Evolutionary conservation across 345 rosid genomes (phyloP), one percentile per base, ranked within the genome.

Genomic region (Eucalyptus coolabah): DNA sequence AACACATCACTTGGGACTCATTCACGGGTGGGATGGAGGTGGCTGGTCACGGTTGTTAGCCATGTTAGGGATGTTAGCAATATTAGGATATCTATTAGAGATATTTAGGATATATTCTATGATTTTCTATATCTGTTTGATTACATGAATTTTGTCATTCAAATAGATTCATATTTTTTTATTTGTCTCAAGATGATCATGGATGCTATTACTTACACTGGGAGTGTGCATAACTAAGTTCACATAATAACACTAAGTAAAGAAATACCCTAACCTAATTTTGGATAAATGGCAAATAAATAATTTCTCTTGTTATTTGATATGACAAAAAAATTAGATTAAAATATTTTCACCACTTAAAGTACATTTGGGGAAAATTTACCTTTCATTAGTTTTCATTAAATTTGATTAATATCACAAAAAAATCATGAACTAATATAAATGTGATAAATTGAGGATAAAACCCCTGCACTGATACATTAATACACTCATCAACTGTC

Each of bases 401-500:
- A 53, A 53, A 53, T 19, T 53, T 1, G 5, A 53, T 53, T 19
- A 53, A 53, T 53, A 53, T 53, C 5, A 1, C 1, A 0, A 53
- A 53, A 53, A 19, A 53, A 19, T 53, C 9, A 53, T 1, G 8
- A 53, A 53, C 0, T 53, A 19, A 53, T 53, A 53, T 0, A 53
- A 53, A 18, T 53, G 24, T 53, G 56, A 53, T 2, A 53, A 0
- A 53, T 51, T 0, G 7, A 51, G 1, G 2, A 0, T 51, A 51
- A 51, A 51, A 51, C 9, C 0, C 21, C 0, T n/a, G 7, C 4
- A 53, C 4, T 0, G 4, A 0, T 51, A 51, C 0, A 50, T 3
- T 2, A 2, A 0, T 17, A 51, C 4, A 51, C 3, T 7, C 53
- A 0, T 18, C 23, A 51, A 51, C 0, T 3, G 0, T 1, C 56